Percentiles rank a stretch among this genome's conserved stretches.
Conservation (phyloP, 225 moss, liverwort and hornwort species). For the Lunularia cruciata region DNA sequence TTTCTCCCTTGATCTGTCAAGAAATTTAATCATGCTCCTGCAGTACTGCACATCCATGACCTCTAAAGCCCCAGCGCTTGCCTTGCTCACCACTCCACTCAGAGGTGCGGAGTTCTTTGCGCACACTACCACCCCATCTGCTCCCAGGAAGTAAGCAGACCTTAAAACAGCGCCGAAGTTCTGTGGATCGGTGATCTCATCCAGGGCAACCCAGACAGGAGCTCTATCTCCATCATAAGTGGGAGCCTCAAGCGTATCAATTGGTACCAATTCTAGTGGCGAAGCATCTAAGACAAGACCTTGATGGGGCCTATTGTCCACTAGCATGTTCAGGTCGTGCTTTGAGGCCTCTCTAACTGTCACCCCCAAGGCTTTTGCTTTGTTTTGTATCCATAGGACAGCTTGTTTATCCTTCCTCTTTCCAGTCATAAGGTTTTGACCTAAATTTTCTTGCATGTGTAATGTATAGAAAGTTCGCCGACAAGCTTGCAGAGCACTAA, state of each 20-base stretch:
- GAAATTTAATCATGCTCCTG: conserved; percentile 88
- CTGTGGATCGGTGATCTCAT: conserved; percentile 93
- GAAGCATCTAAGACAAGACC: conserved; percentile 90
- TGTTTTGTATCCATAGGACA: conserved; percentile 67
- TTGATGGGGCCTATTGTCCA: conserved; percentile 94
- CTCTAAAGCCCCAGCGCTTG: conserved; percentile 91
- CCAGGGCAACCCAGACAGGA: conserved; percentile 92
- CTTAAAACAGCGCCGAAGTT: conserved; percentile 93
- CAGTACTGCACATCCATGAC: conserved; percentile 97
- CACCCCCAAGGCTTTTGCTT: conserved; percentile 62
- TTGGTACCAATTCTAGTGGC: conserved; percentile 73
- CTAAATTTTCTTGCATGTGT: conserved; percentile 83
- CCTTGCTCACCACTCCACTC: conserved; percentile 98
- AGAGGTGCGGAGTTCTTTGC: conserved; percentile 95
- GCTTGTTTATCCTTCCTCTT: conserved; percentile 91
- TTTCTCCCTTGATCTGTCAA: conserved; percentile 65
- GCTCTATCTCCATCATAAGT: conserved; percentile 31
- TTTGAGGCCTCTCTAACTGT: conserved; percentile 72
- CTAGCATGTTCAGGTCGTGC: conserved; percentile 79
- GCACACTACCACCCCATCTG: conserved; percentile 83
- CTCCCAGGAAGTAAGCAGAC: conserved; percentile 84
- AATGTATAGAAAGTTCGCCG: conserved; percentile 64
- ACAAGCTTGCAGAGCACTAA: conserved; percentile 65
- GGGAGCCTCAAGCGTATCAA: conserved; percentile 62
- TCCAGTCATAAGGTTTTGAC: conserved; percentile 63